Percentiles rank a stretch among this genome's conserved stretches.
phyloP scores from a whole-genome alignment of 352 stramenopile species.

The Pilasporangium apinafurcum region DNA sequence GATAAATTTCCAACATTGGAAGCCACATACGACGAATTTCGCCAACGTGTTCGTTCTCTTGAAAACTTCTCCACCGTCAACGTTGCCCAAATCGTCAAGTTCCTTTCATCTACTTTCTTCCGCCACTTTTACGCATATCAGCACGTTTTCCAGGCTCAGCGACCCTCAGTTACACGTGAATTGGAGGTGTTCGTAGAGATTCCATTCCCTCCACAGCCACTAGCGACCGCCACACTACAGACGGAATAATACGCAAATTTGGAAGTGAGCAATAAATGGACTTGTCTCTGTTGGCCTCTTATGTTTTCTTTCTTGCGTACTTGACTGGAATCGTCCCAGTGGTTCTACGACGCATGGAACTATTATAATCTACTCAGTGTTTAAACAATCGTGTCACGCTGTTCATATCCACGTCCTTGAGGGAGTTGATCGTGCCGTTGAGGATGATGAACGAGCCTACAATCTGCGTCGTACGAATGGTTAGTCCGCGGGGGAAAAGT shows the following conservation, averaged over 20 bases:
- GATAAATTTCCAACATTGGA: conserved; percentile 17
- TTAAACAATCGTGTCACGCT: conserved; percentile 40
- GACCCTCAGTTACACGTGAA: conserved; percentile 18
- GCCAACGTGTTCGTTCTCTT: conserved; percentile 19
- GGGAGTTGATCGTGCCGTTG: conserved; percentile 90
- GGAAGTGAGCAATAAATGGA: too few species aligned
- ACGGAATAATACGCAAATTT: background rate
- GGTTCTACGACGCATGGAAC: too few species aligned
- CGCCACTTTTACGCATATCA: conserved; percentile 60
- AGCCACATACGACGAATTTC: conserved; percentile 32
- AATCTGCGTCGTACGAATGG: conserved; percentile 89
- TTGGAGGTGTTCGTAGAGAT: conserved; percentile 34
- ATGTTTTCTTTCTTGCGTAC: background rate
- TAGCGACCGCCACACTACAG: conserved; percentile 17
- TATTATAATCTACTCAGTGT: background rate
- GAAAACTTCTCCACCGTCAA: conserved; percentile 28
- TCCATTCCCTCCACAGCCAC: conserved; percentile 27
- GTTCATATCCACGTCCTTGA: conserved; percentile 71
- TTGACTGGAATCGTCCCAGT: background rate
- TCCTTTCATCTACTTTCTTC: conserved; percentile 69
- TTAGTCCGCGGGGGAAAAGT: conserved; percentile 83
- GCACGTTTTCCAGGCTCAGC: conserved; percentile 27
- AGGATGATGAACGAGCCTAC: conserved; percentile 92
- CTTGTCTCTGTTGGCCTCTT: too few species aligned
- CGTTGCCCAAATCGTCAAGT: conserved; percentile 51